These are phyloP conservation scores for Teratosphaeriaceae sp. DNA, from an alignment of 2,329 filamentous ascomycete species.

Conservation along the genomic window DNA sequence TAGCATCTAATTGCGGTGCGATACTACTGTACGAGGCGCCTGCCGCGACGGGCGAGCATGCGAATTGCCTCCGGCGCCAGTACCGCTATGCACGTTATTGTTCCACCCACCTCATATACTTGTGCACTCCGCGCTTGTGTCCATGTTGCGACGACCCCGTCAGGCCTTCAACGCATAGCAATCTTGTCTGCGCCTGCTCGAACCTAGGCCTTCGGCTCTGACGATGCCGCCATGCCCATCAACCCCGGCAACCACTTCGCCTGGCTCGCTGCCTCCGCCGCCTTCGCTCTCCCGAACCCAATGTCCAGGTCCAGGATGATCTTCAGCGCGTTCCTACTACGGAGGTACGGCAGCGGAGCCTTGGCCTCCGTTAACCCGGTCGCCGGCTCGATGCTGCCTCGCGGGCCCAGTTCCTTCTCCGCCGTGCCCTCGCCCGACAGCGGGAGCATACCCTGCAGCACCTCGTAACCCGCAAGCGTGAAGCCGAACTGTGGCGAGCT, in stretches of 20 bases:
- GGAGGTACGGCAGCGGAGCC: constrained; percentile 57
- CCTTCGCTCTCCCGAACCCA: constrained; percentile 62
- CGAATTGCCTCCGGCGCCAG: no score
- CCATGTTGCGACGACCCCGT: no score
- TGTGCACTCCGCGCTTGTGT: no score
- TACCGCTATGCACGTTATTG: background rate
- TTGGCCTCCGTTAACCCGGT: constrained; percentile 58
- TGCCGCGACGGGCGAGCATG: no score
- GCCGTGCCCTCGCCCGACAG: constrained; percentile 58
- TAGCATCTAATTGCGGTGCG: no score
- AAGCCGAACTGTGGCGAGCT: constrained; percentile 98
- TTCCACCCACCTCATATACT: background rate
- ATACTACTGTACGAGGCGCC: no score
- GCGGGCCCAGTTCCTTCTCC: constrained; percentile 43
- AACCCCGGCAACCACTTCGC: background rate
- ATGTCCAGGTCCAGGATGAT: constrained; percentile 91
- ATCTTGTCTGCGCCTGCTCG: no score
- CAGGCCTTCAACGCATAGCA: no score
- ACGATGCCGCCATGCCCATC: background rate
- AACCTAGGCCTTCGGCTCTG: background rate
- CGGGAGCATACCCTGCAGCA: constrained; percentile 75
- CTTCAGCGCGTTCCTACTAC: constrained; percentile 87
- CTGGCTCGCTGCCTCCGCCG: constrained; percentile 2
- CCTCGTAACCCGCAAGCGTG: constrained; percentile 90
- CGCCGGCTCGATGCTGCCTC: constrained; percentile 56